Base-by-base conservation (phyloP, 2,329 filamentous ascomycete genomes). In the Cyphellophora attinorum region DNA sequence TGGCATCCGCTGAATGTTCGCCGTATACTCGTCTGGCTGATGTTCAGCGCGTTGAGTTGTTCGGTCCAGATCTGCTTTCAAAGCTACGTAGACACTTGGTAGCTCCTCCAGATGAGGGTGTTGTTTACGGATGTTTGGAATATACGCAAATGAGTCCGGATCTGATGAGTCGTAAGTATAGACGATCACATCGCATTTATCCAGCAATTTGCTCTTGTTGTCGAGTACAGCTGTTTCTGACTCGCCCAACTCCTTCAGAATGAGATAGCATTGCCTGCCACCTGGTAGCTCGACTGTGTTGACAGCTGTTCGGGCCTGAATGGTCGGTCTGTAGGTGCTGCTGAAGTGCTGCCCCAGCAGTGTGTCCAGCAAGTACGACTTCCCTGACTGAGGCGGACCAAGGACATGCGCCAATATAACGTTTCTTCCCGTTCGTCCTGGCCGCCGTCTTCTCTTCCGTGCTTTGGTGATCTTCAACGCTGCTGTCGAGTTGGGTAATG, bases 141-240 rank as follows among this genome's bases (percentile, higher is more conserved):
- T 85, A 53, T 96, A 88, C 2, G 82, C 78, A 58, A 98, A 98
- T 3, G 85, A 94, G 57, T 96, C 88, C 0, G 91, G 89, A 42
- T 98, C 88, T 1, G 86, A 93, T 2, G 89, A 96, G 62, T 98
- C 91, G 61, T 96, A 98, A 1, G 85, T 80, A 60, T 93, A 96
- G 60, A 89, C 93, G 29, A 98, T 73, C 15, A 98, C 71, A 58
- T 98, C 91, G 59, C 89, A 96, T 5, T 86, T 79, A 51, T 94
- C 85, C 11, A 98, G 51, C 3, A 66, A 70, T 59, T 93, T 94
- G 29, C 78, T 74, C 52, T 80, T 78, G 53, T 98, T 98, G 37
- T 96, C 91, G 3, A 98, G 67, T 35, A 96, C 86, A 10, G 91
- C 91, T 0, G 85, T 82, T 57, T 96, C 91, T 4, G 46, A 49